A percentile compares a stretch with the other conserved stretches of the same genome.
Conservation (phyloP, 192 early-diverging fungal genomes). For the Diversispora eburnea region DNA sequence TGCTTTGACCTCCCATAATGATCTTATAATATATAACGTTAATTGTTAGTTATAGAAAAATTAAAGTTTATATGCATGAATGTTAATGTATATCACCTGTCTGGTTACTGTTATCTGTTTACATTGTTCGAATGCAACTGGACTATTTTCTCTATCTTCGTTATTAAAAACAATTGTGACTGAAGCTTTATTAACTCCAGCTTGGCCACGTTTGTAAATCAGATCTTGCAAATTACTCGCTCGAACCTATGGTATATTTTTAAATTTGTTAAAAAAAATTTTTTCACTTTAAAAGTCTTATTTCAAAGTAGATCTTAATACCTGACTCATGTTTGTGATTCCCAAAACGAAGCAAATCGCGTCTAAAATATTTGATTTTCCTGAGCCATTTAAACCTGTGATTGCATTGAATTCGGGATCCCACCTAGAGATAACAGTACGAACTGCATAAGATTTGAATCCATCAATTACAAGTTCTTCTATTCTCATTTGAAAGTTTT, state of each 20-base stretch:
- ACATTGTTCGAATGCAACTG: conserved; percentile 82
- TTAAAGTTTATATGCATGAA: neutral
- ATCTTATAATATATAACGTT: conserved; percentile 41
- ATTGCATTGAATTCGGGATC: conserved; percentile 98
- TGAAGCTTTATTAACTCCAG: conserved; percentile 95
- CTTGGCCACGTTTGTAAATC: conserved; percentile 98
- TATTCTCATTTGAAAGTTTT: conserved; percentile 83
- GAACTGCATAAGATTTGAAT: conserved; percentile 96
- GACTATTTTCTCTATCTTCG: conserved; percentile 74
- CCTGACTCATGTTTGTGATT: conserved; percentile 87
- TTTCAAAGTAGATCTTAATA: conserved; percentile 27
- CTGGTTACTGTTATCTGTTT: conserved; percentile 91
- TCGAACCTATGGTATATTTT: conserved; percentile 58
- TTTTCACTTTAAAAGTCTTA: neutral
- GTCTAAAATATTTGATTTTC: conserved; percentile 98
- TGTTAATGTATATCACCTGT: conserved; percentile 59
- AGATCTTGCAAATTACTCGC: conserved; percentile 92
- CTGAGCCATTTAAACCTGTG: conserved; percentile 96
- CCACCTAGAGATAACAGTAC: conserved; percentile 97
- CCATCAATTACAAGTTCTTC: conserved; percentile 97
- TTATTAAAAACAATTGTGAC: conserved; percentile 98
- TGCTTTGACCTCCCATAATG: conserved; percentile 88
- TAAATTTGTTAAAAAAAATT: neutral
- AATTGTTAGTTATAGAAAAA: neutral
- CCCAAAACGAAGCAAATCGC: conserved; percentile 99